Evolutionary conservation across 177 flowering plant species (phyloP).

Genomic region (Telopea speciosissima): DNA sequence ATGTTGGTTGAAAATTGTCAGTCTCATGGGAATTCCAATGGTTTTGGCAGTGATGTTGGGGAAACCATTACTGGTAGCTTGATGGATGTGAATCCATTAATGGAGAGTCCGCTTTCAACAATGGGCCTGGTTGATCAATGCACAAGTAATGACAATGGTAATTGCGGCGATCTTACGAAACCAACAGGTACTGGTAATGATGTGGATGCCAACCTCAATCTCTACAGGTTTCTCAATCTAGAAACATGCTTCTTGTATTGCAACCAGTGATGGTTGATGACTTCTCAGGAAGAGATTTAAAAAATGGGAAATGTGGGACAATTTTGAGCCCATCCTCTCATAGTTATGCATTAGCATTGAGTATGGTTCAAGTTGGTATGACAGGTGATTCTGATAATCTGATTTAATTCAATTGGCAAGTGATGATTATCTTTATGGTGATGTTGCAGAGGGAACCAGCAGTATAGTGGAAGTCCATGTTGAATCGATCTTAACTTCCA

Average conservation of each 20-base stretch:
- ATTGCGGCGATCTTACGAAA: slow-evolving; percentile 5
- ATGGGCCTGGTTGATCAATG: slow-evolving; percentile 8
- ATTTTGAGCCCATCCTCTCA: neutral
- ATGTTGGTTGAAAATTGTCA: slow-evolving; percentile 1
- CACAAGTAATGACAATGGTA: slow-evolving; percentile 11
- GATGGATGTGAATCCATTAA: slow-evolving; percentile 20
- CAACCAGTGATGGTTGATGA: slow-evolving; percentile 9
- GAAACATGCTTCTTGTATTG: slow-evolving; percentile 7
- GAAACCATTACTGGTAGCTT: slow-evolving; percentile 7
- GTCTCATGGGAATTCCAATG: neutral
- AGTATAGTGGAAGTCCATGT: neutral
- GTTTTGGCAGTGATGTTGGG: slow-evolving; percentile 4
- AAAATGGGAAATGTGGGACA: slow-evolving; percentile 1
- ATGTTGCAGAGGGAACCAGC: neutral
- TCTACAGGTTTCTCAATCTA: slow-evolving; percentile 6
- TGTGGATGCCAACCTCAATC: neutral
- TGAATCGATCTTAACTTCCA: neutral
- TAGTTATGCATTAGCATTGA: neutral
- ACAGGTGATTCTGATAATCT: neutral
- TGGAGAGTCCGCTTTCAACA: slow-evolving; percentile 8
- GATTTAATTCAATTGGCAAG: neutral
- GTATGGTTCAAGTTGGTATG: neutral
- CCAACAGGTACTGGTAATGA: neutral
- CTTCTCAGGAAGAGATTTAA: slow-evolving; percentile 3
- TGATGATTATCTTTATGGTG: neutral